Evolutionary conservation across 2,329 filamentous ascomycete genomes (phyloP).

Genomic region (Phyllosticta paracitricarpa): DNA sequence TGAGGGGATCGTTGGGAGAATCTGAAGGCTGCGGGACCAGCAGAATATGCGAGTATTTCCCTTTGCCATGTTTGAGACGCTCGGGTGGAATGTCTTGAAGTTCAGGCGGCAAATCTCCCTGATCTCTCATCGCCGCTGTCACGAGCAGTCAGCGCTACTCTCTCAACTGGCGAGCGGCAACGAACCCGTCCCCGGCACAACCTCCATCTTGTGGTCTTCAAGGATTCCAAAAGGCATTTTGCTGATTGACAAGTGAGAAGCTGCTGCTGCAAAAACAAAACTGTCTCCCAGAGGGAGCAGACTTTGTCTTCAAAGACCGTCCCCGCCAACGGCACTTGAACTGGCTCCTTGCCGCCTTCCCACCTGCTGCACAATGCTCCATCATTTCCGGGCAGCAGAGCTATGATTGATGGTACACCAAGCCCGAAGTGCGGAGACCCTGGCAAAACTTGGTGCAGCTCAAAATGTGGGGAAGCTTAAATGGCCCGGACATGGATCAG

Average conservation of each 20-base stretch:
- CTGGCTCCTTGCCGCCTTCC: neutral
- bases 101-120: constrained; percentile 37
- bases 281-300: neutral
- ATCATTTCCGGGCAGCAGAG: neutral
- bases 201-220: constrained; percentile 35
- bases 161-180: neutral
- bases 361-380: neutral
- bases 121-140: constrained; percentile 37
- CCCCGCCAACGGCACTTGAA: neutral
- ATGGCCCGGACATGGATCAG: neutral
- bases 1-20: constrained; percentile 41
- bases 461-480: neutral
- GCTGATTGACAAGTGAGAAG: neutral
- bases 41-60: constrained; percentile 19
- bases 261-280: neutral
- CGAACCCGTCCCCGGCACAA: constrained; percentile 41
- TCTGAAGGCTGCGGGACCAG: constrained; percentile 38
- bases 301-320: neutral
- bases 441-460: neutral
- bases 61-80: constrained; percentile 22
- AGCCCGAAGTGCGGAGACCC: neutral
- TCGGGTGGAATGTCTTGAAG: constrained; percentile 35
- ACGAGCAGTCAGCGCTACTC: neutral
- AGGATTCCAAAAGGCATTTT: constrained; percentile 42
- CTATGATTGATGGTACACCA: neutral